phyloP scores from a whole-genome alignment of 345 rosid genomes.

The Populus deltoides region DNA sequence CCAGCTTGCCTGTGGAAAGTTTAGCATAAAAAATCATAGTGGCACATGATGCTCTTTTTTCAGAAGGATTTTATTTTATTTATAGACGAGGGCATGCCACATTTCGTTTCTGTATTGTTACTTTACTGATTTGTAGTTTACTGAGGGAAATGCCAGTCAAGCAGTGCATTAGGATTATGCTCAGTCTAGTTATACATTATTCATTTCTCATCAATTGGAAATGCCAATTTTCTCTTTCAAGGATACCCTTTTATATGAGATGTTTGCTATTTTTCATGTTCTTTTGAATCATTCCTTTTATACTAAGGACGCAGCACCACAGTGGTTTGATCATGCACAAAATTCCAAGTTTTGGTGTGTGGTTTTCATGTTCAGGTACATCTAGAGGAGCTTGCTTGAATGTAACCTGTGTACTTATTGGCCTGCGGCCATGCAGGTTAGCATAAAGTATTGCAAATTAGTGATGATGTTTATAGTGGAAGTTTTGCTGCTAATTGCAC shows the following conservation, averaged over 20 bases:
- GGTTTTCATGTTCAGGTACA: neutral
- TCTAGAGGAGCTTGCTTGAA: neutral
- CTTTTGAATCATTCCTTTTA: neutral
- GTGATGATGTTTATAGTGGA: neutral
- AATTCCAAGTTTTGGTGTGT: neutral
- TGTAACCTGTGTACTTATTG: neutral
- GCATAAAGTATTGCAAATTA: neutral
- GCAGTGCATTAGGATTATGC: slow-evolving; percentile 1
- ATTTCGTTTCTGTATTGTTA: slow-evolving; percentile 10
- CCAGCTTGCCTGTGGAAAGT: slow-evolving; percentile 17
- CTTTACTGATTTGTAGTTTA: slow-evolving; percentile 16
- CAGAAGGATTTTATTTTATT: slow-evolving; percentile 1
- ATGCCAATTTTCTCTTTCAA: neutral
- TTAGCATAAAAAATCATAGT: slow-evolving; percentile 17
- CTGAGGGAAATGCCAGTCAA: neutral
- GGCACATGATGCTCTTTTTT: neutral
- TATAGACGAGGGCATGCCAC: slow-evolving; percentile 21
- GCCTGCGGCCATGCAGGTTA: neutral
- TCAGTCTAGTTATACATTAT: slow-evolving; percentile 10
- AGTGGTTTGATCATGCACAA: neutral
- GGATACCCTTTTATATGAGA: no score
- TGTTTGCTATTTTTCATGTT: neutral
- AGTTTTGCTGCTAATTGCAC: neutral
- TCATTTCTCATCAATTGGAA: slow-evolving; percentile 5
- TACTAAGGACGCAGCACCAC: no score